phyloP scores from a whole-genome alignment of 495 filamentous ascomycete genomes.

The Aspergillus sclerotioniger region DNA sequence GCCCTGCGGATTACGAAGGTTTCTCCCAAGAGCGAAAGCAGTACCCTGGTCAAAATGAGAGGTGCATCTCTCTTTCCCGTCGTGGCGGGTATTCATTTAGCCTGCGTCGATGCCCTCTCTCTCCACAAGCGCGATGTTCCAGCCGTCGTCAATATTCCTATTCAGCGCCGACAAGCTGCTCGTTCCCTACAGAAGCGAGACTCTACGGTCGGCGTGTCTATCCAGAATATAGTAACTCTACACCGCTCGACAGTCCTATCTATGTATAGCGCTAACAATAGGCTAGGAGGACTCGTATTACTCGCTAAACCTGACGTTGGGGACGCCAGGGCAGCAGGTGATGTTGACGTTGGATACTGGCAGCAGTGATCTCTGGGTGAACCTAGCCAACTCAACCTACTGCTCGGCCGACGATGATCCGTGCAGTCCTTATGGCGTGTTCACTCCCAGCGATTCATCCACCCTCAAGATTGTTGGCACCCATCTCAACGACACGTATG shows the following conservation, averaged over 20 bases:
- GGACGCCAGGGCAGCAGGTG: conserved; percentile 59
- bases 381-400: conserved; percentile 18
- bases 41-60: conserved; percentile 9
- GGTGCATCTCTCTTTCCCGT: conserved; percentile 16
- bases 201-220: conserved; percentile 32
- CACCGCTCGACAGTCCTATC: neutral
- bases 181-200: conserved; percentile 29
- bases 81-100: conserved; percentile 10
- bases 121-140: conserved; percentile 30
- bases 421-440: conserved; percentile 50
- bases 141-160: conserved; percentile 48
- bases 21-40: neutral
- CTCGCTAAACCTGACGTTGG: conserved; percentile 64
- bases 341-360: conserved; percentile 69
- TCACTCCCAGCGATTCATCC: conserved; percentile 60
- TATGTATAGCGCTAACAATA: conserved; percentile 8
- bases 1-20: neutral
- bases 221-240: conserved; percentile 18
- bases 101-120: conserved; percentile 24
- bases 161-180: conserved; percentile 39
- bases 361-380: conserved; percentile 76
- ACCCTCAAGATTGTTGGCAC: conserved; percentile 64
- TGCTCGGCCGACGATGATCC: conserved; percentile 32
- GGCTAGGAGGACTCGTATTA: conserved; percentile 58
- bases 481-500: conserved; percentile 78